These are phyloP conservation scores for Ophiorrhiza pumila DNA, from an alignment of 257 asterid genomes.

Conservation along the genomic window DNA sequence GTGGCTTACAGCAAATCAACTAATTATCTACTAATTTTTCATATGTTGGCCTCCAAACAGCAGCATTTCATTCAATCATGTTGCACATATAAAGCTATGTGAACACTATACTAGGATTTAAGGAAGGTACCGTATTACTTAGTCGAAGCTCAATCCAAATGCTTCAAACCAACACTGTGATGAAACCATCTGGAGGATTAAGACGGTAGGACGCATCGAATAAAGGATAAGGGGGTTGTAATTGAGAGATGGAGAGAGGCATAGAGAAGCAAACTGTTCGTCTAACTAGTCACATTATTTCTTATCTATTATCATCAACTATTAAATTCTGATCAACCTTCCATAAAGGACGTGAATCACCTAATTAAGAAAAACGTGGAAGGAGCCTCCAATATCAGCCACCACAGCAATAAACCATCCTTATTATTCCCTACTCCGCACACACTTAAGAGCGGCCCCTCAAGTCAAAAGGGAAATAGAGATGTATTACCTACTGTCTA, in stretches of 20 bases:
- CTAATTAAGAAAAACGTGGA: not conserved
- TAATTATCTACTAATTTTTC: not conserved
- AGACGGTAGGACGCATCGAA: not conserved
- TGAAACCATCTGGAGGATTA: not conserved
- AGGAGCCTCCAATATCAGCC: not conserved
- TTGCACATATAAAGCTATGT: too few species aligned
- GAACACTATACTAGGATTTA: too few species aligned
- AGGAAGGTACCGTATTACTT: too few species aligned
- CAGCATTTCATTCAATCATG: not conserved
- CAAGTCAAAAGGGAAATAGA: not conserved
- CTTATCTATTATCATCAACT: not conserved
- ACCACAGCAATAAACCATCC: not conserved
- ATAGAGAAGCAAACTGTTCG: not conserved
- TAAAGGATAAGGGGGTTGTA: not conserved
- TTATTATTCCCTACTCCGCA: not conserved
- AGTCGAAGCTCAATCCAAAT: too few species aligned
- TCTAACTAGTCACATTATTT: not conserved
- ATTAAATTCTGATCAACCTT: not conserved
- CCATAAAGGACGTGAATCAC: not conserved
- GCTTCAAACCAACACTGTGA: not conserved
- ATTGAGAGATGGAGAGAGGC: not conserved
- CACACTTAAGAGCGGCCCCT: not conserved
- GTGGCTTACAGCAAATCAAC: too few species aligned
- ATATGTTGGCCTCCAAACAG: not conserved
- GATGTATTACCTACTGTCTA: not conserved